Percentiles rank a stretch among this genome's conserved stretches.
phyloP scores from a whole-genome alignment of 2,329 filamentous ascomycete genomes.

The Beauveria bassiana region DNA sequence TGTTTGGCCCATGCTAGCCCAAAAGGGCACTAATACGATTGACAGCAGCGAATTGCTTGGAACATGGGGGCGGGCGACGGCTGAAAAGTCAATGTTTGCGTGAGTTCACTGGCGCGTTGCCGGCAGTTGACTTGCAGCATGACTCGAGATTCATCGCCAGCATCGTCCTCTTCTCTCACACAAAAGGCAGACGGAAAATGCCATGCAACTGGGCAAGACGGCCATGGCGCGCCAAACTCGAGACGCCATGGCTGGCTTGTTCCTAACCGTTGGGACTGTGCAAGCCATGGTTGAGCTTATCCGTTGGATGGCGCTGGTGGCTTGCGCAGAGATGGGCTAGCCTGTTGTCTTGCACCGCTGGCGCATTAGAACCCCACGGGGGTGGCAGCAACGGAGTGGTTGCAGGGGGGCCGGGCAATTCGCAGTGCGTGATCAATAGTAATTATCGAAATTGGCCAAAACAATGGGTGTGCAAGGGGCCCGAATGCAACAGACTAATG shows the following conservation, averaged over 20 bases:
- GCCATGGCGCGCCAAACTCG: not conserved
- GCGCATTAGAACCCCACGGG: conserved; percentile 8
- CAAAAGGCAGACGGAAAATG: not conserved
- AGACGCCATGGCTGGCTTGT: conserved; percentile 7
- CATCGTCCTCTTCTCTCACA: not conserved
- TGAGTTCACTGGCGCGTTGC: not conserved
- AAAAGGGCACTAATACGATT: conserved; percentile 10
- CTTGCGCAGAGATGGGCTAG: conserved; percentile 6
- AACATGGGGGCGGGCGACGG: not conserved
- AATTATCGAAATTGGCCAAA: not conserved
- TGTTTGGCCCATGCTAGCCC: conserved; percentile 8
- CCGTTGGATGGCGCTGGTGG: conserved; percentile 10
- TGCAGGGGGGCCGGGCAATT: conserved; percentile 4
- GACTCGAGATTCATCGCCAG: not conserved
- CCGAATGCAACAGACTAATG: not conserved
- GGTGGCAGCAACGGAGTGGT: not conserved
- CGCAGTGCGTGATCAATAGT: not conserved
- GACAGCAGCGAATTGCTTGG: not conserved
- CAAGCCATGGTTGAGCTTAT: conserved; percentile 13
- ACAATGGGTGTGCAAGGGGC: not conserved
- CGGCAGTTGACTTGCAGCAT: not conserved
- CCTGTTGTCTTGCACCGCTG: not conserved
- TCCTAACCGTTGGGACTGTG: conserved; percentile 7
- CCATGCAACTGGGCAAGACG: not conserved
- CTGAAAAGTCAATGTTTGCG: not conserved